Evolutionary conservation across 306 rosid genomes (phyloP), one percentile per base, ranked within the genome.

Genomic region (Calophaca sinica): DNA sequence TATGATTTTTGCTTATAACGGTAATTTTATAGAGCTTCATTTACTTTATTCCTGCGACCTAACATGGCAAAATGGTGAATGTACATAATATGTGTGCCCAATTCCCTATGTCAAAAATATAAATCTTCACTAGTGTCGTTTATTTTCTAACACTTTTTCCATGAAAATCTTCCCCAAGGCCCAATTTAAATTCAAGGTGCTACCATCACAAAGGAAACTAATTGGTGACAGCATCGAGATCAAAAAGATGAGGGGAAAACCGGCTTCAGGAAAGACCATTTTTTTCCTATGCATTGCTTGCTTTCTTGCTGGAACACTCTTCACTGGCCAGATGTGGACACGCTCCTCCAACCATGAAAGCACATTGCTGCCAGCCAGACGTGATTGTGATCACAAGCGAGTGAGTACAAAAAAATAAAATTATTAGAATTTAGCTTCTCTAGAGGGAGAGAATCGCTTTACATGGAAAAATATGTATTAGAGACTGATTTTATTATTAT

Each of bases 231-330:
- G 5, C 15, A 48, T 41, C 6, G 10, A 68, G 33, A 71, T 44
- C 5, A 68, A 13, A 58, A 87, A 77, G 35, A 91, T 89, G 96
- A 88, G 93, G 52, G 91, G 87, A 15, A 91, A 91, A 13, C 60
- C 79, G 7, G 74, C 81, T 54, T 82, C 92, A 6, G 87, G 90
- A 68, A 92, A 80, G 67, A 70, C 89, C 76, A 73, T 88, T 45
- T 15, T 87, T 5, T 80, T 83, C 28, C 66, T 92, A 6, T 88
- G 89, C 81, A 35, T 87, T 57, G 88, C 85, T n/a, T 88, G 96
- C 83, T 92, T 92, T 77, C 75, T 92, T 52, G 90, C 84, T 1
- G 97, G 97, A 10, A 87, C 91, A 62, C 85, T 92, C 57, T 88
- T 89, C 68, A 88, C 88, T 33, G 81, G 85, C 62, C 92, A 87